These are phyloP conservation scores for Colletotrichum liriopes DNA, from an alignment of 2,329 filamentous ascomycete species.

Conservation along the genomic window DNA sequence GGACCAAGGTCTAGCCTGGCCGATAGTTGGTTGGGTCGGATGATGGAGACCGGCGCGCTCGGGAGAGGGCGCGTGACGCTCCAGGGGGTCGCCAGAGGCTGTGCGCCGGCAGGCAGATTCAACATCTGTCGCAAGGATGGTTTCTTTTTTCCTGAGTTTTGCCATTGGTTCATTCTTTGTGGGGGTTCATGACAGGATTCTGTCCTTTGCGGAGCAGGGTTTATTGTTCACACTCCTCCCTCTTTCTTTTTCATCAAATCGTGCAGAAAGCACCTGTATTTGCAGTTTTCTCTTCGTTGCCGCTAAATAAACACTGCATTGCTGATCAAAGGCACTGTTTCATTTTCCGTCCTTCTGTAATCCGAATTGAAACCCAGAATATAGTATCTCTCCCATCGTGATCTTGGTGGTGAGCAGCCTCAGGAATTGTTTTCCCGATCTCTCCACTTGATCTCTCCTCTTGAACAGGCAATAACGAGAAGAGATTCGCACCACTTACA, in stretches of 20 bases:
- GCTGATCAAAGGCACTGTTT: neutral
- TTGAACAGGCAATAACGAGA: no score
- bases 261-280: no score
- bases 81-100: constrained; percentile 19
- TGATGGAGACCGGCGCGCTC: neutral
- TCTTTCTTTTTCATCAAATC: neutral
- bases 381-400: neutral
- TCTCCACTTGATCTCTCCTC: no score
- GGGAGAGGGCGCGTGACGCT: constrained; percentile 21
- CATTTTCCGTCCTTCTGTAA: neutral
- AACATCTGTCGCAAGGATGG: constrained; percentile 19
- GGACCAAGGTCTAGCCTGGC: constrained; percentile 50
- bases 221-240: neutral
- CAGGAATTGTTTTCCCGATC: no score
- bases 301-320: neutral
- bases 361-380: neutral
- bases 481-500: no score
- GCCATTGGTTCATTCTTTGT: neutral
- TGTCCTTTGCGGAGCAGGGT: no score
- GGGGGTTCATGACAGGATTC: neutral
- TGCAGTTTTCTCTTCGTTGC: neutral
- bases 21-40: neutral
- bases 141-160: neutral
- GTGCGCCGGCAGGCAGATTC: constrained; percentile 29
- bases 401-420: neutral